A percentile compares a stretch with the other conserved stretches of the same genome.
Evolutionary conservation across 2,329 filamentous ascomycete genomes (phyloP).

Genomic region (Exophiala bonariae): DNA sequence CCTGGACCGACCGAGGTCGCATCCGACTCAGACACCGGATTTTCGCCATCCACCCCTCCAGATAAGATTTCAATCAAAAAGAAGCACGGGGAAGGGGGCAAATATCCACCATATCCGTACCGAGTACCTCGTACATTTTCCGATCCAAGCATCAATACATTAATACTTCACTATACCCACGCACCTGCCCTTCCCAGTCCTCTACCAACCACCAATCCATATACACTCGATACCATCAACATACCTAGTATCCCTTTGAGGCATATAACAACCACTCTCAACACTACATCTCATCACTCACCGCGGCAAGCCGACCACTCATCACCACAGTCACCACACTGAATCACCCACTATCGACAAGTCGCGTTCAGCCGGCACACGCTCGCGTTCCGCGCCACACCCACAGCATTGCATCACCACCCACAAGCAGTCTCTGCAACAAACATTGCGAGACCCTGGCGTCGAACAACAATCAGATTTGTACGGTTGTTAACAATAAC

Average conservation of each 20-base stretch:
- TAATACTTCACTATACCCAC: constrained; percentile 1
- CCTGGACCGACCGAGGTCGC: constrained; percentile 1
- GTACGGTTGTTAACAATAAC: background rate
- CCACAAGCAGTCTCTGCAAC: constrained; percentile 12
- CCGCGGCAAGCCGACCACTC: constrained; percentile 17
- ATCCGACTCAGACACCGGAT: background rate
- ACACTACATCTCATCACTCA: background rate
- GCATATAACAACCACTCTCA: constrained; percentile 11
- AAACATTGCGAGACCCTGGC: constrained; percentile 15
- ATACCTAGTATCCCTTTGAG: background rate
- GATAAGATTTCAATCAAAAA: background rate
- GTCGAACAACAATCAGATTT: constrained; percentile 17
- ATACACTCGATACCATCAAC: background rate
- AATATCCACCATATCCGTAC: no score
- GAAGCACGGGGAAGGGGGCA: constrained; percentile 23
- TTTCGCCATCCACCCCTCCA: constrained; percentile 1
- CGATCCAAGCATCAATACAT: constrained; percentile 8
- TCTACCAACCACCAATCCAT: background rate
- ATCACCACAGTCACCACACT: constrained; percentile 14
- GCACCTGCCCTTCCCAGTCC: constrained; percentile 1
- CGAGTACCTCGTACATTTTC: no score
- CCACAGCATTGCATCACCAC: constrained; percentile 22
- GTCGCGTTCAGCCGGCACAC: constrained; percentile 4
- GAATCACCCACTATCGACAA: constrained; percentile 1
- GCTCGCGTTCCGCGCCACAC: constrained; percentile 2